Conservation (phyloP, 352 stramenopile genomes). For the Globisporangium cystogenes region DNA sequence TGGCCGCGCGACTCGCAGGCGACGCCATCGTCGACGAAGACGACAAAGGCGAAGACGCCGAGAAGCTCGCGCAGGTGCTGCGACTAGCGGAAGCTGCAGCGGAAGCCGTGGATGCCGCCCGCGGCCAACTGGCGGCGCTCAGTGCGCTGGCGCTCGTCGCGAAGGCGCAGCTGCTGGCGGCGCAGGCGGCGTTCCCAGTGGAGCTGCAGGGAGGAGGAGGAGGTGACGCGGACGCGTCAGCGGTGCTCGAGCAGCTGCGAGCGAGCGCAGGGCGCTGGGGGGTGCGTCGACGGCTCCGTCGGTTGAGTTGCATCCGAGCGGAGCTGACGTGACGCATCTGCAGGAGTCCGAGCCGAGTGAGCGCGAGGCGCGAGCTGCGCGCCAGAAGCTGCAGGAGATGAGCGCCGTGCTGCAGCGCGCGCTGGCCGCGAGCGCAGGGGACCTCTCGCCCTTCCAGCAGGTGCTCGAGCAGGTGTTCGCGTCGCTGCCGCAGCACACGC, state of each 20-base stretch:
- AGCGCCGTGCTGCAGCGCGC: slow-evolving; percentile 31
- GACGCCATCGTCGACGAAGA: not conserved
- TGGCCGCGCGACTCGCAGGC: not conserved
- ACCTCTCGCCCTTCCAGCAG: slow-evolving; percentile 50
- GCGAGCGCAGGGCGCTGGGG: slow-evolving; percentile 6
- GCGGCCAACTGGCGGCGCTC: slow-evolving; percentile 18
- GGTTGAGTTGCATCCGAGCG: not conserved
- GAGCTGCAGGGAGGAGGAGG: slow-evolving; percentile 1
- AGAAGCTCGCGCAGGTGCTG: slow-evolving; percentile 8
- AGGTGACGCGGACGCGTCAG: not conserved
- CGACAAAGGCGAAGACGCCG: not conserved
- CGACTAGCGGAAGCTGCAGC: slow-evolving; percentile 9
- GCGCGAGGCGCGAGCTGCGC: too few species aligned
- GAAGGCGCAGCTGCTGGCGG: slow-evolving; percentile 26
- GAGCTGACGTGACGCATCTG: not conserved
- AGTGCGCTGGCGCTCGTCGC: slow-evolving; percentile 32
- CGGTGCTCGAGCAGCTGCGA: slow-evolving; percentile 5
- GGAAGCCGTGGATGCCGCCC: not conserved
- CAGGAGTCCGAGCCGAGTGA: not conserved
- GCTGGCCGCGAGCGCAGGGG: slow-evolving; percentile 19
- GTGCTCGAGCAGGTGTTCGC: slow-evolving; percentile 51
- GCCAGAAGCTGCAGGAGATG: slow-evolving; percentile 20
- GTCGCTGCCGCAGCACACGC: slow-evolving; percentile 19
- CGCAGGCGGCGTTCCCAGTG: slow-evolving; percentile 20
- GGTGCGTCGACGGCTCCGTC: not conserved